phyloP scores from a whole-genome alignment of 768 basidiomycete genomes.

The Cystofilobasidium capitatum region DNA sequence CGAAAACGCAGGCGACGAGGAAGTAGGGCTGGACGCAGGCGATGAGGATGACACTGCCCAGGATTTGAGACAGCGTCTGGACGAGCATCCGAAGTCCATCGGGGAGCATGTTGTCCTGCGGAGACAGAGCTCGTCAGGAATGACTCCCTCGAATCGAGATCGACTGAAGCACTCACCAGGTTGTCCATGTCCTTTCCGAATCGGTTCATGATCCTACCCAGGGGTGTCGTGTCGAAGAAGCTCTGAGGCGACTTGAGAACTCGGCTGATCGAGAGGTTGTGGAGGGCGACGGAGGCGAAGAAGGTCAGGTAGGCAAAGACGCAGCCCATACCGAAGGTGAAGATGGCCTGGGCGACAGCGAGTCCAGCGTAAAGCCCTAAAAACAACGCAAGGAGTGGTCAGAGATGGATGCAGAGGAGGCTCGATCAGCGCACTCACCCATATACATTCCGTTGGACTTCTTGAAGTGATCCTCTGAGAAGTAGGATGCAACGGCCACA shows the following conservation, averaged over 20 bases:
- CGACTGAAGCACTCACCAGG: slow-evolving; percentile 30
- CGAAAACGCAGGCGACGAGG: slow-evolving; percentile 57
- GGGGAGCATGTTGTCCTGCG: slow-evolving; percentile 15
- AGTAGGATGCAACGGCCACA: too few species aligned
- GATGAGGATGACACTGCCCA: slow-evolving; percentile 55
- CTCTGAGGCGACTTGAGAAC: slow-evolving; percentile 68
- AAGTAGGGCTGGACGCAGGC: slow-evolving; percentile 51
- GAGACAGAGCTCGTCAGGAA: background rate
- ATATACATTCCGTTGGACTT: slow-evolving; percentile 52
- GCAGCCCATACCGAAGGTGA: slow-evolving; percentile 39
- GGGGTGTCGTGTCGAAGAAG: slow-evolving; percentile 63
- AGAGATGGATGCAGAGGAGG: too few species aligned
- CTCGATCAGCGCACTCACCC: too few species aligned
- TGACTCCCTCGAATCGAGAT: slow-evolving; percentile 33
- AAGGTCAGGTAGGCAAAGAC: slow-evolving; percentile 43
- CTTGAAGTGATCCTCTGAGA: slow-evolving; percentile 57
- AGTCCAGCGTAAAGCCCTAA: slow-evolving; percentile 55
- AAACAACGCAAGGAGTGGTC: too few species aligned
- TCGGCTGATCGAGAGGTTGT: slow-evolving; percentile 49
- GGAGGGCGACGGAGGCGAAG: slow-evolving; percentile 55
- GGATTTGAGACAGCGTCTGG: slow-evolving; percentile 41
- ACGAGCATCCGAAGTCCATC: slow-evolving; percentile 58
- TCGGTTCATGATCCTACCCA: slow-evolving; percentile 40
- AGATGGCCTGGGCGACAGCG: slow-evolving; percentile 59
- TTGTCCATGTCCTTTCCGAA: slow-evolving; percentile 40